A percentile compares a stretch with the other conserved stretches of the same genome.
phyloP scores from a whole-genome alignment of 177 flowering plant species.

The Tripterygium wilfordii region DNA sequence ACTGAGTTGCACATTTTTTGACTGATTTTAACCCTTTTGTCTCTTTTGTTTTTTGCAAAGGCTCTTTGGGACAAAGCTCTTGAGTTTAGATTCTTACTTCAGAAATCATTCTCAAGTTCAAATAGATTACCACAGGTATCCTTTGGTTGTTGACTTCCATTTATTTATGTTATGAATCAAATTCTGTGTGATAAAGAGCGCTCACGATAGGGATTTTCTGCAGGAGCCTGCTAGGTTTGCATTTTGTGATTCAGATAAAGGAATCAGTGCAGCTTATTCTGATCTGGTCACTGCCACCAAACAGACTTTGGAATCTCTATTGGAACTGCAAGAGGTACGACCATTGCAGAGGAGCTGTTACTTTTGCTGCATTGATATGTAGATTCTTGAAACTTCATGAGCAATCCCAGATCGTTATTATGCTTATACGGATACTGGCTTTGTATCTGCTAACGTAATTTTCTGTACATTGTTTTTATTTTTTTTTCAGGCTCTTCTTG shows the following conservation, averaged over 20 bases:
- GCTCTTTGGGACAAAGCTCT: constrained; percentile 85
- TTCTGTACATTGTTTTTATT: background rate
- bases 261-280: constrained; percentile 51
- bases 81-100: constrained; percentile 78
- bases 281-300: constrained; percentile 57
- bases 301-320: constrained; percentile 59
- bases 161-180: too few species aligned
- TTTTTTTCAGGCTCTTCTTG: constrained; percentile 58
- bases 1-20: too few species aligned
- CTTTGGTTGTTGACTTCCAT: constrained; percentile 7
- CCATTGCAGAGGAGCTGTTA: background rate
- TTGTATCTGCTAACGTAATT: background rate
- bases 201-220: constrained; percentile 15
- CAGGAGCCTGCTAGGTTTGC: constrained; percentile 70
- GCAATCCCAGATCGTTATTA: too few species aligned
- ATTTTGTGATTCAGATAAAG: constrained; percentile 42
- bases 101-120: constrained; percentile 69
- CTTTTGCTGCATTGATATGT: background rate
- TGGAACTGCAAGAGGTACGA: constrained; percentile 75
- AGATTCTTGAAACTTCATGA: too few species aligned
- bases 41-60: constrained; percentile 25
- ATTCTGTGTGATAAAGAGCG: too few species aligned
- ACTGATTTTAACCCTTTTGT: background rate
- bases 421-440: too few species aligned
- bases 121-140: constrained; percentile 82